phyloP scores from a whole-genome alignment of 192 early-diverging fungal species.

The Mortierella claussenii region DNA sequence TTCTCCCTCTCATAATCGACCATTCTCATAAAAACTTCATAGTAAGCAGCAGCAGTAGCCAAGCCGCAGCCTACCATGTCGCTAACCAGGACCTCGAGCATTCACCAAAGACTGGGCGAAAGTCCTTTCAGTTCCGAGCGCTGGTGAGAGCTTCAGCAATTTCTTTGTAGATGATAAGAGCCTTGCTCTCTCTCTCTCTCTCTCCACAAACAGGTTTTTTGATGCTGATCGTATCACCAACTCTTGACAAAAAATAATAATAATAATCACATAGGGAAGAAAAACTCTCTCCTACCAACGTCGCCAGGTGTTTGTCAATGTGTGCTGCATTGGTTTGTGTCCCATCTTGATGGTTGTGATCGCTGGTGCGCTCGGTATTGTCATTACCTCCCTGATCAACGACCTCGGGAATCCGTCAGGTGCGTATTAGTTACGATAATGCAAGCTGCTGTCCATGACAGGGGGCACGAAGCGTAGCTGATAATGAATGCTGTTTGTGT shows the following conservation, averaged over 20 bases:
- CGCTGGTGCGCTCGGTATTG: constrained; percentile 62
- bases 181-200: too few relatives aligned
- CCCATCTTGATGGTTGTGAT: constrained; percentile 78
- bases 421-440: too few relatives aligned
- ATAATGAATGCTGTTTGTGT: too few relatives aligned
- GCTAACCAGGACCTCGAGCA: constrained; percentile 12
- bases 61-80: neutral
- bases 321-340: constrained; percentile 75
- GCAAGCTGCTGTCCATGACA: too few relatives aligned
- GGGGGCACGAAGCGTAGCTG: too few relatives aligned
- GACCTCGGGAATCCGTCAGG: constrained; percentile 55
- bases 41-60: constrained; percentile 20
- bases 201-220: too few relatives aligned
- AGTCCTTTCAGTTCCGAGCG: constrained; percentile 56
- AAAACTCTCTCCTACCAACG: constrained; percentile 79
- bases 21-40: too few relatives aligned
- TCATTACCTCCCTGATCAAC: constrained; percentile 64
- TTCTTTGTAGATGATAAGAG: neutral
- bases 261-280: constrained; percentile 56
- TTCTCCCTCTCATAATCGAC: neutral
- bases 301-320: constrained; percentile 76
- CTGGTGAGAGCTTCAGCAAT: constrained; percentile 22
- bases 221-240: too few relatives aligned
- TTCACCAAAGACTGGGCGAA: constrained; percentile 40
- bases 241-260: too few relatives aligned